Evolutionary conservation across 1,284 basidiomycete species (phyloP).

Genomic region (Meripilus lineatus): DNA sequence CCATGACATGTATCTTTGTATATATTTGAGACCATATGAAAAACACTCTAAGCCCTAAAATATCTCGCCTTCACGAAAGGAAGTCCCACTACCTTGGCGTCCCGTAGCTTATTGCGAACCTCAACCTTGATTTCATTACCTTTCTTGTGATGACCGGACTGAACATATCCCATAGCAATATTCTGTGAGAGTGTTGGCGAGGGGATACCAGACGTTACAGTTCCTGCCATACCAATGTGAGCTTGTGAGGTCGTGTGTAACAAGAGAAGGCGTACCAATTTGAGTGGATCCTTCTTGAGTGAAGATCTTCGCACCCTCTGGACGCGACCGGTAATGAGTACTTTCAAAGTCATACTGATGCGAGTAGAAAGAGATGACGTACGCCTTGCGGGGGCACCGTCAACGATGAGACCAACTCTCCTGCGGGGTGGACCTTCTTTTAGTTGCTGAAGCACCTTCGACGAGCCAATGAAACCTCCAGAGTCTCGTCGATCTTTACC

Average conservation of each 20-base stretch:
- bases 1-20: too few species aligned
- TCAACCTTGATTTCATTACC: conserved; percentile 80
- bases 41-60: conserved; percentile 45
- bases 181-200: conserved; percentile 88
- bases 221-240: conserved; percentile 38
- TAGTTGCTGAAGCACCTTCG: conserved; percentile 74
- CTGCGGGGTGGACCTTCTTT: conserved; percentile 77
- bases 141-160: conserved; percentile 83
- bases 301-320: conserved; percentile 82
- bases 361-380: conserved; percentile 19
- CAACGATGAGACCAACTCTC: conserved; percentile 81
- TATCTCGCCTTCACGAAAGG: conserved; percentile 77
- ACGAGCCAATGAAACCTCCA: conserved; percentile 81
- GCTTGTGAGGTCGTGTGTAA: conserved; percentile 1
- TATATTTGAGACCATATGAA: not conserved
- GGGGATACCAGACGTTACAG: conserved; percentile 92
- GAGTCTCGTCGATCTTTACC: conserved; percentile 78
- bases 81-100: conserved; percentile 71
- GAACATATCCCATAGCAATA: conserved; percentile 94
- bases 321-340: conserved; percentile 9
- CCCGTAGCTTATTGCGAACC: conserved; percentile 70
- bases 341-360: not conserved
- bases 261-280: conserved; percentile 42
- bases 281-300: conserved; percentile 47
- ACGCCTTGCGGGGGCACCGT: conserved; percentile 86